These are phyloP conservation scores for Hymenoscyphus repandus DNA, from an alignment of 2,329 filamentous ascomycete genomes.

Conservation along the genomic window DNA sequence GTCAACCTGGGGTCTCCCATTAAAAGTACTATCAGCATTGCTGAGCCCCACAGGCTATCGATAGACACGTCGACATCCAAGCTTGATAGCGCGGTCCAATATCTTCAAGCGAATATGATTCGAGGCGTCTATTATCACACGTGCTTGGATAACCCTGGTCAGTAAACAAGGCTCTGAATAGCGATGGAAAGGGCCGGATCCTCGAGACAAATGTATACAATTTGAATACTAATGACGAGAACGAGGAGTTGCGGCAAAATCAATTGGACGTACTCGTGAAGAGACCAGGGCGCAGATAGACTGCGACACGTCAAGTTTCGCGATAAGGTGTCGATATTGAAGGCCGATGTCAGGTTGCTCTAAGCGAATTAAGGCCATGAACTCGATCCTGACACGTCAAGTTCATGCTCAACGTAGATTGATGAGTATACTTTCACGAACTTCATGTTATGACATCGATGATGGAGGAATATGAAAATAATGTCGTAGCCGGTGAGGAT, in stretches of 20 bases:
- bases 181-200: no score
- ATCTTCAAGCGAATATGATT: background rate
- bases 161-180: background rate
- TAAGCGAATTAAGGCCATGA: background rate
- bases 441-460: no score
- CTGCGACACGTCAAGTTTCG: no score
- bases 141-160: slow-evolving; percentile 1
- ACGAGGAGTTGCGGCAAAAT: no score
- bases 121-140: background rate
- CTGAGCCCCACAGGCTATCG: background rate
- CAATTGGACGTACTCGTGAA: no score
- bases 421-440: no score
- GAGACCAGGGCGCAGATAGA: background rate
- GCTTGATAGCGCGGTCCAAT: background rate
- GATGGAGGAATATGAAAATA: no score
- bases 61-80: slow-evolving; percentile 3
- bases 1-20: background rate
- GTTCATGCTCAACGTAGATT: no score
- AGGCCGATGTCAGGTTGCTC: background rate
- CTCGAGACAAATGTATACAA: no score
- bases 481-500: no score
- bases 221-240: no score
- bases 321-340: background rate
- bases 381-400: no score
- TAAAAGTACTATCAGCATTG: background rate